These are phyloP conservation scores for Ambrosiella beaveri DNA, from an alignment of 2,329 filamentous ascomycete species.

Conservation along the genomic window DNA sequence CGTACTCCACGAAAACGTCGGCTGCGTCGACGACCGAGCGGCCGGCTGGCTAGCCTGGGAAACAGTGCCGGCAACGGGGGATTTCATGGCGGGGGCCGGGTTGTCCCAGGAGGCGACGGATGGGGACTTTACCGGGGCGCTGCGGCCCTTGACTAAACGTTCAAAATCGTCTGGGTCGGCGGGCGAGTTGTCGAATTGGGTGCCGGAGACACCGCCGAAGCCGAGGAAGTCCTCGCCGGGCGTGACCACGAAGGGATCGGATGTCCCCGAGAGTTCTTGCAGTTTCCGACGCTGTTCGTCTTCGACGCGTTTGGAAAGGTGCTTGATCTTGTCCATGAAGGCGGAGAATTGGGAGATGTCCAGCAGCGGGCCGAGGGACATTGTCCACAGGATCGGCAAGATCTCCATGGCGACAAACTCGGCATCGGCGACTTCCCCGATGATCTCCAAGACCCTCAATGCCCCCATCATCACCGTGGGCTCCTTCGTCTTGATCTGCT, in stretches of 20 bases:
- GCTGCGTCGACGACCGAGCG: constrained; percentile 15
- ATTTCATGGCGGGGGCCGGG: constrained; percentile 14
- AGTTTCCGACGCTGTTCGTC: constrained; percentile 78
- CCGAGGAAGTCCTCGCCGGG: constrained; percentile 51
- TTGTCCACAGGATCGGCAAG: constrained; percentile 75
- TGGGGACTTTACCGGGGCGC: constrained; percentile 17
- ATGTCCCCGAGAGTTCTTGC: constrained; percentile 56
- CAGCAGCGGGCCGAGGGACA: constrained; percentile 77
- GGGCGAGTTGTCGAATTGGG: constrained; percentile 29
- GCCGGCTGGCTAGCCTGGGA: background rate
- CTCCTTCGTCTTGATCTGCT: constrained; percentile 92
- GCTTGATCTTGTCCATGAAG: constrained; percentile 81
- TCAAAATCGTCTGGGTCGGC: constrained; percentile 64
- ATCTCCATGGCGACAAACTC: constrained; percentile 89
- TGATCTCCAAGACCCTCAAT: constrained; percentile 65
- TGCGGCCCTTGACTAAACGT: constrained; percentile 61
- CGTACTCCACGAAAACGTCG: constrained; percentile 48
- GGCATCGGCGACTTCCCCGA: constrained; percentile 65
- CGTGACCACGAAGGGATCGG: constrained; percentile 30
- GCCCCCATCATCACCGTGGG: constrained; percentile 94
- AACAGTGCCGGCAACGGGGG: constrained; percentile 18
- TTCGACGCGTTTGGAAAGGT: constrained; percentile 63
- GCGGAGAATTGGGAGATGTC: constrained; percentile 73
- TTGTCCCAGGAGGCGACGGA: constrained; percentile 36
- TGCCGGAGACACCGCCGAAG: constrained; percentile 50